Evolutionary conservation across 2,329 filamentous ascomycete genomes (phyloP), one percentile per base, ranked within the genome.

Genomic region (Alternaria triticina): DNA sequence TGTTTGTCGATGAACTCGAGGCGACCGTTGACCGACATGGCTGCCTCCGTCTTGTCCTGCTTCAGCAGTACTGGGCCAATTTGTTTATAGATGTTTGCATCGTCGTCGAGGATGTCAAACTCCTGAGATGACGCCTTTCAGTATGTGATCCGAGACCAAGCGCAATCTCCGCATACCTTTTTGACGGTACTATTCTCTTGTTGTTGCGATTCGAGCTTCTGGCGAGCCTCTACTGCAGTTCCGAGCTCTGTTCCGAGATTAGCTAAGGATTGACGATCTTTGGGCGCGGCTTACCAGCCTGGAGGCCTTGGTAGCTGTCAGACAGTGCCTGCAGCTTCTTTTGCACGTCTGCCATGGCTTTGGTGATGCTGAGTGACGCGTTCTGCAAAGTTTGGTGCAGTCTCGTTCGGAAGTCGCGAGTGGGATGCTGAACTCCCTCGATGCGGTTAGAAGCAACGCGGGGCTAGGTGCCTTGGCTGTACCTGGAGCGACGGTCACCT

Each of bases 31-130:
- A 99, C 96, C 0, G 94, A 94, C 85, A 92, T 91, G 69, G 94
- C 89, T 0, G 96, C 96, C 79, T 99, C 96, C 2, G 88, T 83
- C 80, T 92, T 94, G 61, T 98, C 96, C 81, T 99, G 96, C 85
- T 98, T 97, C 75, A 99, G 82, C 40, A 99, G 83, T 7, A 98
- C 92, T 0, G 96, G 96, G 0, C 96, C 96, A 50, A 97, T 89
- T 45, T 97, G 88, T 82, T 98, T 99, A 88, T 97, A 99, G 80
- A 99, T 97, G 68, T 89, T 93, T 75, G 96, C 91, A 71, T 91
- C 91, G 40, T 94, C 90, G 72, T 90, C 88, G 62, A 98, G 85
- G 57, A 87, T 86, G 44, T 88, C 86, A 79, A 98, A 98, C 81
- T 98, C 95, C 90, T 96, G 68, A 6, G 6, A 22, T 1, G 2